Evolutionary conservation across 2,329 filamentous ascomycete species (phyloP), one percentile per base, ranked within the genome.

Genomic region (Verticillium zaregamsianum): DNA sequence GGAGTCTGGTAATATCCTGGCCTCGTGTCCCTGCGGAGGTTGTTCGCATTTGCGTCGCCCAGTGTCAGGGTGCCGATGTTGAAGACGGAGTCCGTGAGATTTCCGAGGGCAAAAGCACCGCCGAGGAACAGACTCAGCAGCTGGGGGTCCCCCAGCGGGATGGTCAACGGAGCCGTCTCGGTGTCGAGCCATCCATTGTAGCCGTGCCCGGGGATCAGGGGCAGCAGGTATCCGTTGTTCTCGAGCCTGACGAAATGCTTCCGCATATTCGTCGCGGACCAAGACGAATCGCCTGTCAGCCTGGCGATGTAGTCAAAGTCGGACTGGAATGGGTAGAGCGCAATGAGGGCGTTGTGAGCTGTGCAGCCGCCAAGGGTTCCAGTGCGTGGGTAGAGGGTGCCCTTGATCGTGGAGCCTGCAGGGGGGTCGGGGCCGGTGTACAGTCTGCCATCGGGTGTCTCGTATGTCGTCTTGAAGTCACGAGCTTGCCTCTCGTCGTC

Each of bases 401-500:
- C 86, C 65, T 81, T 76, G 64, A 79, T 72, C 6, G 69, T 77
- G 1, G 85, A 82, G 14, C 81, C 83, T 5, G 73, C 72, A 0
- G 86, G 86, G 1, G 83, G 84, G 61, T 77, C 73, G 9, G 79
- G 71, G 15, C 86, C 85, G 17, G 79, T 82, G 67, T 87, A 87
- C 33, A 80, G 71, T 2, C 72, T 69, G n/a, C 84, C 84, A 56
- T 81, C 72, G 0, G 80, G 75, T 0, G 81, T 83, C 14, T 78
- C 69, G 68, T 86, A 89, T 1, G 82, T 81, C 56, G 84, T 82
- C 76, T 89, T 89, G 66, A 75, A 82, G 69, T 89, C 85, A 59
- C 77, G 75, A 20, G 80, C 76, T 65, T 86, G 82, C 39, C 81
- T 77, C 28, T 73, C 71, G 55, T 83, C 73, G 63, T 88, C 79